Evolutionary conservation across 169 alveolate species (phyloP).

Genomic region (Eimeria sp.): DNA sequence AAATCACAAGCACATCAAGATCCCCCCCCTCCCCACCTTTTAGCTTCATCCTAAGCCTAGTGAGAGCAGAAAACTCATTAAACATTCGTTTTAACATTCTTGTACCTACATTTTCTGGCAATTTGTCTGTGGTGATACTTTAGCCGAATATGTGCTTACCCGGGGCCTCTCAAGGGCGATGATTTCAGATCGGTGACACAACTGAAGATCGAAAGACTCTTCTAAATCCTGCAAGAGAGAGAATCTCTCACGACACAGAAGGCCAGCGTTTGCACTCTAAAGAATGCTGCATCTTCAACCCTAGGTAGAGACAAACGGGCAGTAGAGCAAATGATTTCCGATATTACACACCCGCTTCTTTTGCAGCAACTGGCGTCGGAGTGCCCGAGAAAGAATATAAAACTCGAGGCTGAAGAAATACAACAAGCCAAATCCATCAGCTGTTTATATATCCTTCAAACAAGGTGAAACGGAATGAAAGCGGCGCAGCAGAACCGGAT

Average conservation of each 20-base stretch:
- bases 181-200: conserved; percentile 47
- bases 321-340: not conserved
- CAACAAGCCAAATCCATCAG: not conserved
- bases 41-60: not conserved
- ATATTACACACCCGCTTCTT: not conserved
- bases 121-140: not conserved
- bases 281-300: not conserved
- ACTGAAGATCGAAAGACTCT: conserved; percentile 9
- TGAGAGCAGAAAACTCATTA: too few relatives aligned
- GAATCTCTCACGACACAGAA: not conserved
- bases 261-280: not conserved
- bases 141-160: not conserved
- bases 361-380: conserved; percentile 39
- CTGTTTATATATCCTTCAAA: not conserved
- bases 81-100: not conserved
- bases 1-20: not conserved
- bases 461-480: not conserved
- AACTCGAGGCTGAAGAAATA: conserved; percentile 25
- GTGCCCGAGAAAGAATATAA: conserved; percentile 38
- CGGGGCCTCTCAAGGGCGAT: not conserved
- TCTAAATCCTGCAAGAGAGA: not conserved
- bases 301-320: not conserved
- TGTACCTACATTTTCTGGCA: not conserved
- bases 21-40: not conserved
- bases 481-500: not conserved